Evolutionary conservation across 192 early-diverging fungal species (phyloP).

Genomic region (Podila verticillata): DNA sequence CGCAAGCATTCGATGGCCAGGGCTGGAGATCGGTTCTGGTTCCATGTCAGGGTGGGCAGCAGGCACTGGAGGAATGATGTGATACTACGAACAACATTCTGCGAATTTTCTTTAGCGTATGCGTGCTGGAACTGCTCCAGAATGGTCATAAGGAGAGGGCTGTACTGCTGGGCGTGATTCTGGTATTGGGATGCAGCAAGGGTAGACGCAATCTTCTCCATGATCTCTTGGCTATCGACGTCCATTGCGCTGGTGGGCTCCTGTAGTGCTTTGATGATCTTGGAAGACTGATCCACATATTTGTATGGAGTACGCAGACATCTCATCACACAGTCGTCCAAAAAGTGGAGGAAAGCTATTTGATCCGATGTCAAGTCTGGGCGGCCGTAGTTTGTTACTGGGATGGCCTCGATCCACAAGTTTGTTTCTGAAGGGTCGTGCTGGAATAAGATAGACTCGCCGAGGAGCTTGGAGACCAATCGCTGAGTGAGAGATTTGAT

Average conservation of each 20-base stretch:
- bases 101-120: conserved; percentile 24
- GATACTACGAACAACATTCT: conserved; percentile 26
- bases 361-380: conserved; percentile 43
- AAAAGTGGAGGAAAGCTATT: conserved; percentile 61
- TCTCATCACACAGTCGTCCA: conserved; percentile 71
- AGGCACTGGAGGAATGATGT: conserved; percentile 49
- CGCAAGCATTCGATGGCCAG: conserved; percentile 30
- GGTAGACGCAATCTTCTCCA: conserved; percentile 6
- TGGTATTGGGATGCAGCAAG: conserved; percentile 15
- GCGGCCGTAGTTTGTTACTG: conserved; percentile 33
- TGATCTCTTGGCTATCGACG: conserved; percentile 15
- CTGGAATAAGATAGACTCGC: conserved; percentile 67
- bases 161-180: conserved; percentile 53
- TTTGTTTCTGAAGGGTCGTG: conserved; percentile 63
- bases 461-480: conserved; percentile 58
- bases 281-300: conserved; percentile 65
- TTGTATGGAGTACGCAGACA: conserved; percentile 68
- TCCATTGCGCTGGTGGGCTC: conserved; percentile 10
- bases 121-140: conserved; percentile 56
- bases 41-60: conserved; percentile 32
- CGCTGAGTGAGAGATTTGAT: conserved; percentile 53
- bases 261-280: conserved; percentile 55
- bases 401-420: conserved; percentile 69
- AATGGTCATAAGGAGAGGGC: conserved; percentile 59
- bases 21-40: conserved; percentile 51